These are phyloP conservation scores for Saururus chinensis DNA, from an alignment of 164 flowering plant species.

Conservation along the genomic window DNA sequence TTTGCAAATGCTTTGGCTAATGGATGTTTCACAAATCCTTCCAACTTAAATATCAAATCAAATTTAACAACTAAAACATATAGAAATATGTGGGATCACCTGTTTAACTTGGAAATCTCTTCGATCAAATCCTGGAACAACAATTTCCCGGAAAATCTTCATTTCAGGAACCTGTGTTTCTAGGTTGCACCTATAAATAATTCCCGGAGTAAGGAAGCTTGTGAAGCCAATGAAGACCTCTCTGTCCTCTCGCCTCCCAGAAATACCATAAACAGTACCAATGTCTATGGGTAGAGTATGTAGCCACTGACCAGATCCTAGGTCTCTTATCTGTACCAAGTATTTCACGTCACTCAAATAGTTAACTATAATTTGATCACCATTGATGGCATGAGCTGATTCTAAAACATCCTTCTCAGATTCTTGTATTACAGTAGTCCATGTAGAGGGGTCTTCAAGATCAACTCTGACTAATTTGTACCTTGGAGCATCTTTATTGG, in stretches of 20 bases:
- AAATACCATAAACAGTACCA: slow-evolving; percentile 59
- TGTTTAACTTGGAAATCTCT: slow-evolving; percentile 70
- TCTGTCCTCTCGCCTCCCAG: slow-evolving; percentile 63
- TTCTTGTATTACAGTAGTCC: slow-evolving; percentile 71
- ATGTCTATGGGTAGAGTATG: slow-evolving; percentile 81
- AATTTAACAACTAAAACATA: too few species aligned
- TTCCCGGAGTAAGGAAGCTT: slow-evolving; percentile 89
- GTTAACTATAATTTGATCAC: slow-evolving; percentile 56
- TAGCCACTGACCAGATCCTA: slow-evolving; percentile 64
- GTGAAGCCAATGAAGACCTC: slow-evolving; percentile 62
- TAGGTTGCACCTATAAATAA: slow-evolving; percentile 71
- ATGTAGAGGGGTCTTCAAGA: slow-evolving; percentile 55
- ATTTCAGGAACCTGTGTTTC: slow-evolving; percentile 46
- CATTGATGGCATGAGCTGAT: slow-evolving; percentile 68
- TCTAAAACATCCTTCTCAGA: slow-evolving; percentile 76
- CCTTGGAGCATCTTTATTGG: slow-evolving; percentile 89
- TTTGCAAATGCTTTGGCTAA: too few species aligned
- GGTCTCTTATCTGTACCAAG: slow-evolving; percentile 72
- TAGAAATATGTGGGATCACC: slow-evolving; percentile 27
- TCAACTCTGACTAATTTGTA: slow-evolving; percentile 84
- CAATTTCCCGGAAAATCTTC: slow-evolving; percentile 73
- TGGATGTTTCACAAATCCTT: too few species aligned
- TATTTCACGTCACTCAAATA: slow-evolving; percentile 90
- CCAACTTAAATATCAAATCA: too few species aligned
- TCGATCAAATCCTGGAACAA: slow-evolving; percentile 80